Evolutionary conservation across 1,284 basidiomycete species (phyloP).

Genomic region (Sporisorium scitamineum): DNA sequence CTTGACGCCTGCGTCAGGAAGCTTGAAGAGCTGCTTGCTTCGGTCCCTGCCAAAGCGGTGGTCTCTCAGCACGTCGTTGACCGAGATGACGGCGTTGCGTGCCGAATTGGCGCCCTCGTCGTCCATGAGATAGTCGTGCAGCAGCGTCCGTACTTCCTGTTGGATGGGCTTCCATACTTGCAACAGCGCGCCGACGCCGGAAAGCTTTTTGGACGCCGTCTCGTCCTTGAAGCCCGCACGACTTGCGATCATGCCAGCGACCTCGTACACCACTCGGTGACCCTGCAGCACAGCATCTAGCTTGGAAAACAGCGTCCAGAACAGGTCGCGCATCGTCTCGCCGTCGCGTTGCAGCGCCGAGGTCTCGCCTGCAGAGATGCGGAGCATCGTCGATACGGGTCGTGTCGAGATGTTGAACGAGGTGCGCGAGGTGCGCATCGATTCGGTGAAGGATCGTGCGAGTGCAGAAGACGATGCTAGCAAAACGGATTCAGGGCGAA

Average conservation of each 20-base stretch:
- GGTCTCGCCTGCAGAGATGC: conserved; percentile 55
- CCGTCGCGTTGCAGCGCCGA: conserved; percentile 60
- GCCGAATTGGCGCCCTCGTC: conserved; percentile 83
- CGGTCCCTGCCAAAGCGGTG: conserved; percentile 58
- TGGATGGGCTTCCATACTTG: conserved; percentile 95
- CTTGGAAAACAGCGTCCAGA: conserved; percentile 98
- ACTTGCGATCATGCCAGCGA: conserved; percentile 70
- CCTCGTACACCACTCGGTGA: conserved; percentile 89
- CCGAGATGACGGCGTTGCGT: conserved; percentile 87
- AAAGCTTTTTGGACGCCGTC: conserved; percentile 28
- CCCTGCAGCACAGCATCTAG: conserved; percentile 95
- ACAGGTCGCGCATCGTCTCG: conserved; percentile 78
- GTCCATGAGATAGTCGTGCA: conserved; percentile 91
- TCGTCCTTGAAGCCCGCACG: conserved; percentile 56
- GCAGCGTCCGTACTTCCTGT: conserved; percentile 81
- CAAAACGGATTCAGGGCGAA: conserved; percentile 74
- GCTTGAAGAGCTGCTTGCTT: conserved; percentile 78
- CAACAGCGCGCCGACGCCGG: conserved; percentile 71
- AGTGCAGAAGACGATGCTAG: conserved; percentile 58
- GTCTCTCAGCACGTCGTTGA: conserved; percentile 84
- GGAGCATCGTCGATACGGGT: conserved; percentile 39
- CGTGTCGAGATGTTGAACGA: conserved; percentile 48
- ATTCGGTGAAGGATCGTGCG: conserved; percentile 46
- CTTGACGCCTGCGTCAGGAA: conserved; percentile 75
- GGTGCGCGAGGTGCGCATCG: conserved; percentile 40